Percentiles rank a stretch among this genome's conserved stretches.
phyloP scores from a whole-genome alignment of 2,329 filamentous ascomycete species.

The Sporothrix pseudoabietina region DNA sequence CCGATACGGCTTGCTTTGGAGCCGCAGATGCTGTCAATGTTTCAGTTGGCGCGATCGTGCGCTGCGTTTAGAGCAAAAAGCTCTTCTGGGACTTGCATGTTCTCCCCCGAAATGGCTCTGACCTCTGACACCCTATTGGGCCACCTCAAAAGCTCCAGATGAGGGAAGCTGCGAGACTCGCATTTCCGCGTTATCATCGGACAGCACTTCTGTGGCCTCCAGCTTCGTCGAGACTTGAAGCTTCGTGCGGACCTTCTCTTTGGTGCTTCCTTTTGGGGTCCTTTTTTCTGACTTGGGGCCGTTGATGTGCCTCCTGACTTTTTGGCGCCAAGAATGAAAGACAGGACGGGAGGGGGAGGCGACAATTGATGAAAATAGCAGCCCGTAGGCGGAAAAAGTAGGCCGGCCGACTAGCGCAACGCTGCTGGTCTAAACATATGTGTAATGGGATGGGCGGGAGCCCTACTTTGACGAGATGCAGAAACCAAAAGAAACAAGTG shows the following conservation, averaged over 20 bases:
- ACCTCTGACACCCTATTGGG: background rate
- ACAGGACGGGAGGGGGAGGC: slow-evolving; percentile 12
- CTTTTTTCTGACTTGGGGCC: background rate
- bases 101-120: background rate
- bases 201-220: background rate
- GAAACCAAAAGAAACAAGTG: background rate
- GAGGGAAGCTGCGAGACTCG: background rate
- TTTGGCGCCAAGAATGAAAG: slow-evolving; percentile 11
- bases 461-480: background rate
- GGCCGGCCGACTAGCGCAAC: slow-evolving; percentile 14
- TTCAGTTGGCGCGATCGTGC: slow-evolving; percentile 15
- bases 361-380: slow-evolving; percentile 21
- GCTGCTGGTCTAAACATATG: background rate
- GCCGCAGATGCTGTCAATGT: background rate
- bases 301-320: background rate
- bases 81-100: background rate
- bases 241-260: background rate
- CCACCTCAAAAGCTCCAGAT: background rate
- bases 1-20: background rate
- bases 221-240: background rate
- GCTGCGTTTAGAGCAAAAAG: background rate
- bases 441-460: background rate
- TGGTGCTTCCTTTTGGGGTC: background rate
- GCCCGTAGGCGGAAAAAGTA: background rate
- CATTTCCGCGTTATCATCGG: slow-evolving; percentile 11